Evolutionary conservation across 495 filamentous ascomycete species (phyloP).

Genomic region (Pyronema domesticum): DNA sequence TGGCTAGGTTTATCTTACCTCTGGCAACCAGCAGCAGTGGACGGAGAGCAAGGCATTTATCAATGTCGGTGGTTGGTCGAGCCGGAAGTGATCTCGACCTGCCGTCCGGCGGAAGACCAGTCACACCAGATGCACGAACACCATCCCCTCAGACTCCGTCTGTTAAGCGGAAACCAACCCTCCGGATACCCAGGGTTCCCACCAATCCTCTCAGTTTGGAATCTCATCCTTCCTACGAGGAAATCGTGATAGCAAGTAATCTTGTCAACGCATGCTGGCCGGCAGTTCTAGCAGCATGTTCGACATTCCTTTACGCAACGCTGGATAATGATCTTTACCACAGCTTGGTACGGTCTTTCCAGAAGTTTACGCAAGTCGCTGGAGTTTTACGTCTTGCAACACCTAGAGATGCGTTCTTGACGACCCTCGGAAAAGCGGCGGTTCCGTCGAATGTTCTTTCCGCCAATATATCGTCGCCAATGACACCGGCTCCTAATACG

Average conservation of each 20-base stretch:
- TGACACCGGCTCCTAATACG: slow-evolving; percentile 11
- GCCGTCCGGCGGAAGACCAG: slow-evolving; percentile 26
- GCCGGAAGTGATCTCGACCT: slow-evolving; percentile 26
- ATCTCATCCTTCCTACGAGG: slow-evolving; percentile 47
- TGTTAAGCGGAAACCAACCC: slow-evolving; percentile 31
- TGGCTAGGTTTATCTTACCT: slow-evolving; percentile 83
- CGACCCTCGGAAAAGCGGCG: slow-evolving; percentile 79
- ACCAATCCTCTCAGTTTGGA: slow-evolving; percentile 62
- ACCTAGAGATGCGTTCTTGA: slow-evolving; percentile 84
- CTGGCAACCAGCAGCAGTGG: slow-evolving; percentile 52
- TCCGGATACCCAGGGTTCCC: slow-evolving; percentile 46
- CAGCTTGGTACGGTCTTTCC: slow-evolving; percentile 77
- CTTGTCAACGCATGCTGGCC: slow-evolving; percentile 92
- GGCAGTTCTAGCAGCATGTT: slow-evolving; percentile 79
- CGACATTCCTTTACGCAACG: slow-evolving; percentile 80
- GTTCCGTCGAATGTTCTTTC: slow-evolving; percentile 60
- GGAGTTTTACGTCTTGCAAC: slow-evolving; percentile 69
- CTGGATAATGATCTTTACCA: slow-evolving; percentile 92
- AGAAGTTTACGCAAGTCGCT: slow-evolving; percentile 89
- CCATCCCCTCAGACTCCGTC: slow-evolving; percentile 25
- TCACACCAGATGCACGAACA: slow-evolving; percentile 28
- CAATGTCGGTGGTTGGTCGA: slow-evolving; percentile 1
- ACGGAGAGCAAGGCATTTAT: slow-evolving; percentile 8
- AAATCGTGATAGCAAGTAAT: slow-evolving; percentile 55
- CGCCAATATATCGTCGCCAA: slow-evolving; percentile 30